Conservation (phyloP, 2,329 filamentous ascomycete genomes). For the Helotiales sp. region DNA sequence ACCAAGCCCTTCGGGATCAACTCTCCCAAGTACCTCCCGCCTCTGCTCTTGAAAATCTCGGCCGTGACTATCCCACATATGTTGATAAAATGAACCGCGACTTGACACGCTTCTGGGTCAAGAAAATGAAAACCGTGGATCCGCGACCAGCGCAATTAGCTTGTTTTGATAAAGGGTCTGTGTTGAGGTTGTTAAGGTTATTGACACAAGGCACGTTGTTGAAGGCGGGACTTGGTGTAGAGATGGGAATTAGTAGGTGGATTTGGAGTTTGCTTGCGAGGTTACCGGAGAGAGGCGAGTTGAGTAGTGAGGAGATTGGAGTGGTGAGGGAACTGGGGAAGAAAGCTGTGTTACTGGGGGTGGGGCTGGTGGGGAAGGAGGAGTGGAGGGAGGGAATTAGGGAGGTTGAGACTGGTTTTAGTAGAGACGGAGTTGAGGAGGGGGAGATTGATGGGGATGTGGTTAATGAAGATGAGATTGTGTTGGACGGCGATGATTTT, state of each 20-base stretch:
- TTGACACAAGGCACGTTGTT: conserved; percentile 63
- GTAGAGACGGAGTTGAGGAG: conserved; percentile 40
- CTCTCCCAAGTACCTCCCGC: conserved; percentile 62
- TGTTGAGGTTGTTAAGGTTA: conserved; percentile 69
- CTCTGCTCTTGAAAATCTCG: conserved; percentile 58
- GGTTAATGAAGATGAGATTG: conserved; percentile 10
- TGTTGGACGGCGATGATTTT: conserved; percentile 18
- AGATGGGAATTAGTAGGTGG: conserved; percentile 77
- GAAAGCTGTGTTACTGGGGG: conserved; percentile 64
- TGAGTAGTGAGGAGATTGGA: conserved; percentile 77
- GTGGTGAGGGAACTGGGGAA: conserved; percentile 81
- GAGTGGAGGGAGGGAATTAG: conserved; percentile 48
- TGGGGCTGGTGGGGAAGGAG: conserved; percentile 42
- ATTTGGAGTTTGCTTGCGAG: conserved; percentile 81
- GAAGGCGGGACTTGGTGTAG: conserved; percentile 63
- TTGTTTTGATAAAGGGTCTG: conserved; percentile 68
- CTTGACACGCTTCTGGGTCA: conserved; percentile 59
- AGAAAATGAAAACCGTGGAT: conserved; percentile 56
- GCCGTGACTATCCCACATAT: conserved; percentile 55
- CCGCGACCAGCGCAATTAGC: conserved; percentile 64
- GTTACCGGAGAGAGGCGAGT: conserved; percentile 73
- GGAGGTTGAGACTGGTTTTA: conserved; percentile 54
- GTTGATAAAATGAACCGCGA: conserved; percentile 44
- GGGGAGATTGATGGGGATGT: conserved; percentile 31
- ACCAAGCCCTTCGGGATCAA: conserved; percentile 64